Evolutionary conservation across 768 basidiomycete species (phyloP), one percentile per base, ranked within the genome.

Genomic region (Podaxis sp.): DNA sequence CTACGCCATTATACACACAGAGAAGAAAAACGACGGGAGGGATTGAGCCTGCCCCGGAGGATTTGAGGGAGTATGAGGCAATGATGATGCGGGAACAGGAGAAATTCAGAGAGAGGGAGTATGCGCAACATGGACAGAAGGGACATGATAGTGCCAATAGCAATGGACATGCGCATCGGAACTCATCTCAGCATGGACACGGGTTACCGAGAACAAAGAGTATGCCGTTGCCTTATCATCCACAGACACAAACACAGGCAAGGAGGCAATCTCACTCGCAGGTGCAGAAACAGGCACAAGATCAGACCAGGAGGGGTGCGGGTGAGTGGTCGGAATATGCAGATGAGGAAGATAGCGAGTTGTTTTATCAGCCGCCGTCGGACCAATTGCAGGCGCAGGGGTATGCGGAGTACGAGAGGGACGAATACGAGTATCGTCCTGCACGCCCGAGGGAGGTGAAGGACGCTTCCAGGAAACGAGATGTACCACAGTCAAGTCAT

Each of bases 121-220:
- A 53, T 60, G 51, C 40, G 11, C 8, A 8, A 10, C 52, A 54
- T 60, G 33, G 20, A 17, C 30, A 7, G 24, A 58, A n/a, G n/a
- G 44, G 57, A 8, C n/a, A 13, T 36, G 20, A 20, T 54, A 12
- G 11, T 4, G 37, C 3, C 7, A 53, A 53, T 53, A 17, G n/a
- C 15, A 55, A 22, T 26, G 48, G 58, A 24, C 11, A 38, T 59
- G 12, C 51, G 26, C 28, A 37, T 4, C 62, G 65, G 24, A 63
- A 70, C 37, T 44, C 65, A 30, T 66, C 68, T 57, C 63, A 68
- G 28, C 56, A 61, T 61, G 57, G 64, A 26, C 56, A 66, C 62
- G 62, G 63, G 15, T 58, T 79, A 17, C 73, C 79, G 10, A 79
- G 83, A 37, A 78, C 75, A 68, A 84, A 85, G 76, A 84, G 85